Base-by-base conservation (phyloP, 2,329 filamentous ascomycete species). In the Ophiocordyceps camponoti-leonardi region DNA sequence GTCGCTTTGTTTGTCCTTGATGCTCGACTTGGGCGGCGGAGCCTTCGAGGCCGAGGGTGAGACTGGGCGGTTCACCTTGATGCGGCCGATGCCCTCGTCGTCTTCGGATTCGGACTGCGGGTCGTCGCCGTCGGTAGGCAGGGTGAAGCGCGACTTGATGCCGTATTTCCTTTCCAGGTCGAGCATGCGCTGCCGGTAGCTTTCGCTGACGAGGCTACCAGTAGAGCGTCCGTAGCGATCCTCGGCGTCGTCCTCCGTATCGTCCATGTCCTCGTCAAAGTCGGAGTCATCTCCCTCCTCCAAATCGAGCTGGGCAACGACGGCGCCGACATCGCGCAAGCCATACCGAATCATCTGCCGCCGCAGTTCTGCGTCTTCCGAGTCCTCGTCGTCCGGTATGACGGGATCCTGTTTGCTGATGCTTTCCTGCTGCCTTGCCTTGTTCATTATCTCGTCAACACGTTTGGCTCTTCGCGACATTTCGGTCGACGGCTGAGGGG, bases 271-370 rank as follows among this genome's bases (percentile, higher is more conserved):
- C 2, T 67, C 65, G 37, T 75, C 69, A 18, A 75, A 69, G 13
- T 71, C 69, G 42, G 73, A 73, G 45, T 78, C 77, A 35, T 72
- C 64, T 18, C 68, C 67, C 48, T 88, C 81, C 50, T 94, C 86
- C 2, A 96, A 62, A 47, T 93, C 77, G 42, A 98, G 73, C 63
- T 96, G 87, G 16, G 92, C 92, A 16, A 98, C 92, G 3, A 98
- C 84, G 35, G 86, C 79, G 4, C 87, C 86, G 47, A 98, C 81
- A 60, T 96, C 90, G 41, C 82, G 81, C 62, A 94, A 72, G 49
- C 85, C 81, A 58, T 96, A 98, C 50, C 84, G 74, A 8, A 96
- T 71, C 88, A 98, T 96, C 56, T 95, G 81, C 47, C 81, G 77
- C 6, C 92, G 80, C 22, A 94, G 62, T 30, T 73, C 73, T 4